Conservation (phyloP, 2,329 filamentous ascomycete species). For the Aspergillus thermomutatus region DNA sequence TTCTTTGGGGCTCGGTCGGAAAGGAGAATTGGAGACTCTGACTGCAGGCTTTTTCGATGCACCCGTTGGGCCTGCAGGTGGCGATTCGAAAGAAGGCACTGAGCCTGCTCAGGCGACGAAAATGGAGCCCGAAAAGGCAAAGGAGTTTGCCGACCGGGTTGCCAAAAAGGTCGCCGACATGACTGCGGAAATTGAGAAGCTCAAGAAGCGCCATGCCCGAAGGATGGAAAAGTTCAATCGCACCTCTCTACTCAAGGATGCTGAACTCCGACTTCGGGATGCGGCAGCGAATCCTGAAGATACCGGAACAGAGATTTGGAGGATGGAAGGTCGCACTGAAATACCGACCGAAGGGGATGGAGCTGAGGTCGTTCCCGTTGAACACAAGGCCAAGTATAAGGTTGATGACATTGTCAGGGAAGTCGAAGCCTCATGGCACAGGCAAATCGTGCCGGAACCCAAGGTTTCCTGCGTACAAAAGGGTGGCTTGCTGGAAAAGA, state of each 20-base stretch:
- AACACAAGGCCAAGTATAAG: slow-evolving; percentile 42
- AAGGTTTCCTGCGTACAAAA: slow-evolving; percentile 70
- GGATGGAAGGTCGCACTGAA: slow-evolving; percentile 54
- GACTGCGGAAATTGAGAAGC: slow-evolving; percentile 75
- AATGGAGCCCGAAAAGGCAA: slow-evolving; percentile 71
- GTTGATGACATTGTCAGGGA: slow-evolving; percentile 72
- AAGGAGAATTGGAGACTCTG: slow-evolving; percentile 74
- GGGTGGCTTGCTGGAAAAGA: slow-evolving; percentile 66
- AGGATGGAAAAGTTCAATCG: slow-evolving; percentile 71
- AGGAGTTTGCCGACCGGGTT: slow-evolving; percentile 79
- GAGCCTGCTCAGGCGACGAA: slow-evolving; percentile 51
- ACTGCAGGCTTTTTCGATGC: slow-evolving; percentile 82
- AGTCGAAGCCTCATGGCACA: slow-evolving; percentile 68
- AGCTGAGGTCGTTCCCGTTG: slow-evolving; percentile 34
- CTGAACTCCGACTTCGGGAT: slow-evolving; percentile 71
- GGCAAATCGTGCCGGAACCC: slow-evolving; percentile 62
- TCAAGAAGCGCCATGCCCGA: slow-evolving; percentile 75
- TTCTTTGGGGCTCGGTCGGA: slow-evolving; percentile 80
- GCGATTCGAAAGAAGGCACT: slow-evolving; percentile 28
- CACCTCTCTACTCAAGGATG: slow-evolving; percentile 65
- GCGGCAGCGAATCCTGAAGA: slow-evolving; percentile 56
- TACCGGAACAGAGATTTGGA: slow-evolving; percentile 59
- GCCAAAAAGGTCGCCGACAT: slow-evolving; percentile 68
- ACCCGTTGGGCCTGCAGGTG: slow-evolving; percentile 35
- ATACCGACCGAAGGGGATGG: slow-evolving; percentile 33